Evolutionary conservation across 2,329 filamentous ascomycete species (phyloP), one percentile per base, ranked within the genome.

Genomic region (Aureobasidium leucospermi): DNA sequence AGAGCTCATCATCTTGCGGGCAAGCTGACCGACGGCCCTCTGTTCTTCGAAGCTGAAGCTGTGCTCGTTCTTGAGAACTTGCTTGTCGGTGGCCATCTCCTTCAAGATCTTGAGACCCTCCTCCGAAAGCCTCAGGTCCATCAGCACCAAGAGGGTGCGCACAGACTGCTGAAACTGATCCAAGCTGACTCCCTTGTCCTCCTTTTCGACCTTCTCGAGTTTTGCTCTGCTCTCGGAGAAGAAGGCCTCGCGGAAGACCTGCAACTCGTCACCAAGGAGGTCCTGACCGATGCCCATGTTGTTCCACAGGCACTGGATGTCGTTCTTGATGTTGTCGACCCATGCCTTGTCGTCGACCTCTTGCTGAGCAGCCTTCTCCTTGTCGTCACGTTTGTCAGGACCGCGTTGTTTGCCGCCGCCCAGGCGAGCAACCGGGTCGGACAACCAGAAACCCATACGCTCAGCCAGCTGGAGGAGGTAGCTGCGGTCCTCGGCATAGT

Each of bases 31-130:
- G 47, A 49, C 23, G 9, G 36, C 47, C 7, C 47, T 49, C 11
- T 49, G 47, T 49, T 49, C 49, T 41, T 52, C 49, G 8, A 39
- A 41, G 34, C 6, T 29, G 28, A 39, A 39, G 13, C 10, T 41
- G 34, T 41, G 28, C 1, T 16, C 19, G 51, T 42, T 43, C 9
- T 32, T 23, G n/a, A 38, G 38, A 7, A 31, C n/a, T 8, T 34
- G 49, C 49, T 52, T 52, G 34, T 55, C 41, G 19, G 52, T 57
- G 13, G 52, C 52, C 52, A 57, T 57, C 2, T 46, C 41, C 8
- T 46, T 57, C 52, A 57, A 36, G 16, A 57, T 46, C 28, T 34
- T 16, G 13, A 57, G 19, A 7, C 42, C 42, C 1, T 38, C 31
- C 11, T 6, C 41, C 16, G 31, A 31, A 11, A 57, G 42, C 31